Percentiles rank a stretch among this genome's conserved stretches.
These are phyloP conservation scores for Murraya koenigii DNA, from an alignment of 345 rosid genomes.

Conservation along the genomic window DNA sequence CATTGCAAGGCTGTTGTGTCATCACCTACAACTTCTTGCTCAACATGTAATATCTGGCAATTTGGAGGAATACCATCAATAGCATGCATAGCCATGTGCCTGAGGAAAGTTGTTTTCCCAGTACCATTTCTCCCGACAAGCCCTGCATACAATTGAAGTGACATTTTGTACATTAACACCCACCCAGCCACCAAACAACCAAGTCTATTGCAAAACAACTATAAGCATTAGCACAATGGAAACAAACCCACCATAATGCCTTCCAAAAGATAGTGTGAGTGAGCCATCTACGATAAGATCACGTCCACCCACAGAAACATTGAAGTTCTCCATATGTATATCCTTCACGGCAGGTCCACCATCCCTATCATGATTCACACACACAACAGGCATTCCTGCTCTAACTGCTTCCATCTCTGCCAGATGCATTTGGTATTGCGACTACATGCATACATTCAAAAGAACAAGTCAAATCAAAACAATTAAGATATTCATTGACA, in stretches of 20 bases:
- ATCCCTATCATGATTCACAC: conserved; percentile 71
- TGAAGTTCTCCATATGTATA: conserved; percentile 91
- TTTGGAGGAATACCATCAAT: conserved; percentile 93
- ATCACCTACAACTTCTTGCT: conserved; percentile 98
- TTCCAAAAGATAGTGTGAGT: conserved; percentile 85
- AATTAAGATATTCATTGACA: background rate
- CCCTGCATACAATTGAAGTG: conserved; percentile 42
- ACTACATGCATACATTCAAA: conserved; percentile 39
- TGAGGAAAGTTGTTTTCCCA: conserved; percentile 94
- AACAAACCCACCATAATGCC: conserved; percentile 87
- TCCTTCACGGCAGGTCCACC: conserved; percentile 82
- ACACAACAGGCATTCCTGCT: conserved; percentile 89
- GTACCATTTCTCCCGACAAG: conserved; percentile 99
- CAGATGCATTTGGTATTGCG: conserved; percentile 82
- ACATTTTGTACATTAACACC: background rate
- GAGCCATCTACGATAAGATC: conserved; percentile 93
- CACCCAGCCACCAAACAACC: background rate
- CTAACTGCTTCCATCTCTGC: conserved; percentile 96
- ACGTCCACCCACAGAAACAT: conserved; percentile 93
- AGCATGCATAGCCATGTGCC: conserved; percentile 98
- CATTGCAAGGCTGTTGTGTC: conserved; percentile 85
- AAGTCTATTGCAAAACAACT: background rate
- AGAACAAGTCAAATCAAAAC: background rate
- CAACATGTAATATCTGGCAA: conserved; percentile 97
- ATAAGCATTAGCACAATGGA: background rate